Evolutionary conservation across 2,329 filamentous ascomycete genomes (phyloP), one percentile per base, ranked within the genome.

Genomic region (Rugonectria rugulosa): DNA sequence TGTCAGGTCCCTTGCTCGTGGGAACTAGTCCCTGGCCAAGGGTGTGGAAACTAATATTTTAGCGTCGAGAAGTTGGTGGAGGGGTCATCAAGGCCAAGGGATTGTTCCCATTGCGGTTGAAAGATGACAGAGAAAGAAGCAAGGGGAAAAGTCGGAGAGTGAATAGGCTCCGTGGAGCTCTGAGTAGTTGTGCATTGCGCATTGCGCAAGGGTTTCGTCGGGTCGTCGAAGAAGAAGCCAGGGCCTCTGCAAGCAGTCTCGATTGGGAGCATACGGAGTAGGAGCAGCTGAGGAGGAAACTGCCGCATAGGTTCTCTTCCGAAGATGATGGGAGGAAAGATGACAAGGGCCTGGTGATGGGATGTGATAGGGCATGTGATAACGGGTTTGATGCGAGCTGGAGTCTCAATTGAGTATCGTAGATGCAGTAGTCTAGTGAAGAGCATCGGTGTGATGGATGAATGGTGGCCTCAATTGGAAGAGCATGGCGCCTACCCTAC

Each of bases 11-110:
- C 53, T 56, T 51, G 45, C 12, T 29, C 37, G 55, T 46, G 59
- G 60, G 51, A 53, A 40, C 43, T 34, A 34, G 45, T 51, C 59
- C 64, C 57, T 63, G 41, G 49, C 48, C 55, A 44, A 51, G 40
- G 20, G 45, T 56, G 61, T 53, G 63, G 59, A 57, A 38, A 49
- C 64, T 63, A 57, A 37, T 34, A n/a, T 37, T 49, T 40, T 63
- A 66, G 64, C 55, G 60, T 52, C 11, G 42, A 47, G 11, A 23
- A 21, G 46, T 56, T 49, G 48, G 53, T 59, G 56, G 56, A 50
- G 61, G 54, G 21, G 51, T 23, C 52, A 31, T 15, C 45, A 24
- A 34, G 31, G 36, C 40, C 40, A 40, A 43, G 37, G 34, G 40
- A 17, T 15, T 51, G 34, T 44, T 45, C 49, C 56, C 15, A 36